Base-by-base conservation (phyloP, 371 early-diverging fungal genomes). In the Zychaea mexicana region DNA sequence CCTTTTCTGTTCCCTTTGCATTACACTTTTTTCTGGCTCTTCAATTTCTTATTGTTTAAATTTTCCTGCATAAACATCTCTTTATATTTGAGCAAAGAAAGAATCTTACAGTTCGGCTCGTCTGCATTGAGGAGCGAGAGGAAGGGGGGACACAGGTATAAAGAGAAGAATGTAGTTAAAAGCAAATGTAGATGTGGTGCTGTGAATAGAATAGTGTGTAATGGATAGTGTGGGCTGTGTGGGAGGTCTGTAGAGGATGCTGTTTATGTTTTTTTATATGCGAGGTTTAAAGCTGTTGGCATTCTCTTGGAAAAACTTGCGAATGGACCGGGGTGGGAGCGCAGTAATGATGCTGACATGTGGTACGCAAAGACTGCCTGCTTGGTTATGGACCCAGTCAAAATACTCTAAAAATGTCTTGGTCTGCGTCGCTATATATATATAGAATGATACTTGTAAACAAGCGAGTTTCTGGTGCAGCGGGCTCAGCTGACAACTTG, bases 241-340 rank as follows among this genome's bases (percentile, higher is more conserved):
- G 42, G n/a, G n/a, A 12, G n/a, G n/a, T 12, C 5, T 33, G 33
- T 33, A 33, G 5, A 8, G 33, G 12, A 33, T 33, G 5, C 12
- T 33, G 5, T 33, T 33, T 33, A 8, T 33, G 5, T 33, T 33
- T 33, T 49, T 58, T 61, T 74, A 77, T 36, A 77, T 76, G 60
- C 71, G 66, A 10, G 80, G 80, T 49, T 77, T 80, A 52, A 80
- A 80, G 30, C 57, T 65, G 53, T 70, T 77, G 21, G 75, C 67
- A 54, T 80, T 70, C 36, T 77, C 76, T 45, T 59, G 45, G 52
- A 80, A 75, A 42, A 73, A 80, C 1, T 71, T 62, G 27, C 66
- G 69, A 12, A 75, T 33, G 3, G 77, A 57, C 15, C 66, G 68
- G 26, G 68, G 56, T 12, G 64, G 65, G 8, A 63, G 28, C 6